Conservation (phyloP, 2,329 filamentous ascomycete genomes). For the Arthrobotrys conoides region DNA sequence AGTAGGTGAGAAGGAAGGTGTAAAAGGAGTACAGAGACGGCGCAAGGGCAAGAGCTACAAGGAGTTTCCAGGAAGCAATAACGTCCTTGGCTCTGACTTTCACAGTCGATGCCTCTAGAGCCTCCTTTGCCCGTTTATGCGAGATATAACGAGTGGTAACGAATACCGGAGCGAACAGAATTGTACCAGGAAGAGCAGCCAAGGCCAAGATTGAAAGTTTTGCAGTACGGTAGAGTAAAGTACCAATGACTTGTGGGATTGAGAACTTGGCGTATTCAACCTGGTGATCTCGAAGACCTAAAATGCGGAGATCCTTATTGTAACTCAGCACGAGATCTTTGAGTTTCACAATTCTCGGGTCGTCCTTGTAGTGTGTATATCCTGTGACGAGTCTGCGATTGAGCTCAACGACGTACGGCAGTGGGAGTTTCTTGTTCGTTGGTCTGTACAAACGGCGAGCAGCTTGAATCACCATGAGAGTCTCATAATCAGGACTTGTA, state of each 20-base stretch:
- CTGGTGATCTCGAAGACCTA: conserved; percentile 93
- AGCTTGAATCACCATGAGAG: conserved; percentile 95
- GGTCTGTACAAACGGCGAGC: conserved; percentile 93
- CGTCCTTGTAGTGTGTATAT: conserved; percentile 92
- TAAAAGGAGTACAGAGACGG: conserved; percentile 87
- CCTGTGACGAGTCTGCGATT: conserved; percentile 92
- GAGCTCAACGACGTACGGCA: conserved; percentile 92
- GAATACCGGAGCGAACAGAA: conserved; percentile 91
- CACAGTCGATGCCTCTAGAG: conserved; percentile 86
- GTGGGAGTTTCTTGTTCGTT: conserved; percentile 90
- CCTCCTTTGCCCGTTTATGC: conserved; percentile 83
- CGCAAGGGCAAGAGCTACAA: conserved; percentile 87
- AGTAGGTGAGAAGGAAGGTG: conserved; percentile 79
- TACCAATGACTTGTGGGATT: conserved; percentile 79
- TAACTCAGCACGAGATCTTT: conserved; percentile 84
- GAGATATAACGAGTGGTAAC: conserved; percentile 86
- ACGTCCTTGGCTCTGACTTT: conserved; percentile 91
- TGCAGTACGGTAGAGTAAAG: conserved; percentile 82
- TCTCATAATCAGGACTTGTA: conserved; percentile 93
- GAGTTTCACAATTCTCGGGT: conserved; percentile 83
- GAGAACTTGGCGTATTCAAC: conserved; percentile 91
- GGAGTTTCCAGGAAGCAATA: conserved; percentile 93
- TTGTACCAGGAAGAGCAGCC: conserved; percentile 85
- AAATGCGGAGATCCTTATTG: conserved; percentile 85
- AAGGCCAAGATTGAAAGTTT: conserved; percentile 84